Base-by-base conservation (phyloP, 306 rosid genomes). In the Erythrophleum fordii region DNA sequence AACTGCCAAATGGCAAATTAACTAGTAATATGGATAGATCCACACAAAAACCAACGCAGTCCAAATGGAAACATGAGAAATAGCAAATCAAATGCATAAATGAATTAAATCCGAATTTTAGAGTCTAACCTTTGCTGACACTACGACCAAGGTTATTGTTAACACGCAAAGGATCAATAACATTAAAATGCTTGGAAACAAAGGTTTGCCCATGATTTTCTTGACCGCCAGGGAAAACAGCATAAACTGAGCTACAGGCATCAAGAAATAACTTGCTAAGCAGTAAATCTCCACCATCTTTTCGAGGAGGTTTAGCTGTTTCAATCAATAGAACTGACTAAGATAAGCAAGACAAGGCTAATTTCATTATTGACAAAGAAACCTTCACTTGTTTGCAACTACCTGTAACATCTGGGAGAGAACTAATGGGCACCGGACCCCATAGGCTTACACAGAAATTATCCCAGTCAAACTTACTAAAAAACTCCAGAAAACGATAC, bases 381-480 rank as follows among this genome's bases (percentile, higher is more conserved):
- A 53, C 49, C 53, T 49, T 55, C 80, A 80, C 69, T 76, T 51
- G 49, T 76, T 37, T 53, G 25, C 70, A 75, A n/a, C 41, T 87
- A 93, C 97, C 94, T 89, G 92, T 86, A 61, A 89, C 90, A 79
- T 93, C 92, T 82, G 97, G 97, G 35, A 93, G 97, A 28, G 92
- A 85, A 83, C 87, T 82, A 74, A 87, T 84, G 65, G 90, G 92
- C 11, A 93, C 97, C 41, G 97, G 97, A 68, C 96, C 97, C 94
- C 96, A 89, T 34, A 93, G 84, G 80, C 97, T 93, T 45, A 93
- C 89, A 49, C 97, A 93, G 78, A 86, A 93, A 80, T 93, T 93
- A 25, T 93, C 94, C 97, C 97, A 93, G 82, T 93, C 97, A 87
- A 91, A 93, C 87, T 91, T 93, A 75, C 97, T 93, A 73, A 93